Base-by-base conservation (phyloP, 306 rosid genomes). In the Fagus sylvatica region DNA sequence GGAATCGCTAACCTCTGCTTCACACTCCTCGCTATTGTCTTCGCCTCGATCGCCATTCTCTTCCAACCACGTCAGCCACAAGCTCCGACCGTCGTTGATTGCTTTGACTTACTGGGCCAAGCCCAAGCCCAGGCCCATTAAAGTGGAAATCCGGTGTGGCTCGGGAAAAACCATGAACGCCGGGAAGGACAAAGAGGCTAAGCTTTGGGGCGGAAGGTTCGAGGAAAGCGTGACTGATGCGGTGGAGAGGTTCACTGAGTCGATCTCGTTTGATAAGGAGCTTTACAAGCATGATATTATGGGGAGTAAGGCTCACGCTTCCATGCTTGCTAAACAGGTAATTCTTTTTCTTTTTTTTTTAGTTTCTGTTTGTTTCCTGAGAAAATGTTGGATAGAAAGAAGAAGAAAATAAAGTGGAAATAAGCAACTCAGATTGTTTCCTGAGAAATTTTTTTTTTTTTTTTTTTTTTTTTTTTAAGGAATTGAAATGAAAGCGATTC, bases 131-230 rank as follows among this genome's bases (percentile, higher is more conserved):
- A 79, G 42, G 70, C 76, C 69, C 28, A 80, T 0, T 0, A 22
- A 72, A 80, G 69, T 79, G 72, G 81, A 74, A 42, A 74, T 76
- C 39, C 33, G 69, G 53, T 53, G 78, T 67, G 73, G 73, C 11
- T 30, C 82, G 28, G 69, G 28, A 22, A 22, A 78, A 61, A 36
- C 69, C 83, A n/a, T 48, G 37, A 62, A 59, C 28, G 48, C 56
- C 12, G 15, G 68, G 19, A 81, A 80, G 67, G 67, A 87, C 61
- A 95, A 95, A 81, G 98, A 95, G 84, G 86, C 71, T 17, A 95
- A 95, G 83, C 94, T 95, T 0, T 95, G 99, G 99, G 99, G 98
- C 22, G 99, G 99, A n/a, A 89, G 99, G 36, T 95, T 95, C 79
- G 89, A 95, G 79, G 91, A 93, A 68, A 84, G 91, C 55, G 96